Percentiles rank a stretch among this genome's conserved stretches.
Conservation (phyloP, 2,329 filamentous ascomycete species). For the Apiospora aurea region DNA sequence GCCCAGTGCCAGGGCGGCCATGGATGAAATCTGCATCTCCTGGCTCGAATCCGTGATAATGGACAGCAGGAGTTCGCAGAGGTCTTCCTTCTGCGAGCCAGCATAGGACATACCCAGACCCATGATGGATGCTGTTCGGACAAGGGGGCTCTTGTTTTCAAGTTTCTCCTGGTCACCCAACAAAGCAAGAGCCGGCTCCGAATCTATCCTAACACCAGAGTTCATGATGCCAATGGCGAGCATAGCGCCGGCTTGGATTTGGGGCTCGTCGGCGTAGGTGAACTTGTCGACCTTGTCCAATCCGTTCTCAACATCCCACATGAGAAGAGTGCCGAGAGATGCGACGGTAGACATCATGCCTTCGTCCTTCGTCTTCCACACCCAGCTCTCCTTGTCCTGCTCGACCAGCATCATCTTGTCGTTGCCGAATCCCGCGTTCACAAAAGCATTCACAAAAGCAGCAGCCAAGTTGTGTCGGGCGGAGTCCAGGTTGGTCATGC, state of each 20-base stretch:
- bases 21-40: constrained; percentile 95
- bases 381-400: constrained; percentile 89
- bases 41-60: constrained; percentile 84
- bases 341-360: constrained; percentile 97
- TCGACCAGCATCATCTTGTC: constrained; percentile 98
- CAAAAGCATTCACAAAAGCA: constrained; percentile 95
- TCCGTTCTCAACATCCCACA: constrained; percentile 93
- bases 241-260: constrained; percentile 88
- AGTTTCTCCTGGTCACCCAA: constrained; percentile 83
- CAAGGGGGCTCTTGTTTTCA: constrained; percentile 76
- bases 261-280: constrained; percentile 82
- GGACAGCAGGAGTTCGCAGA: constrained; percentile 85
- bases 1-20: constrained; percentile 91
- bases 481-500: constrained; percentile 93
- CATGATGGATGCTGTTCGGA: constrained; percentile 90
- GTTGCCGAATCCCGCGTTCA: constrained; percentile 92
- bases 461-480: constrained; percentile 95
- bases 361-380: constrained; percentile 99
- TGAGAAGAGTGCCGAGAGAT: constrained; percentile 86
- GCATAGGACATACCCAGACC: constrained; percentile 94
- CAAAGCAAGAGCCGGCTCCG: constrained; percentile 88
- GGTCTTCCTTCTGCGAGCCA: constrained; percentile 88
- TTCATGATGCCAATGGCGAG: constrained; percentile 96
- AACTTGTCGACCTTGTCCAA: constrained; percentile 95
- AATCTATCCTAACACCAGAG: constrained; percentile 87